Evolutionary conservation across 371 early-diverging fungal species (phyloP).

Genomic region (Dichotomocladium elegans): DNA sequence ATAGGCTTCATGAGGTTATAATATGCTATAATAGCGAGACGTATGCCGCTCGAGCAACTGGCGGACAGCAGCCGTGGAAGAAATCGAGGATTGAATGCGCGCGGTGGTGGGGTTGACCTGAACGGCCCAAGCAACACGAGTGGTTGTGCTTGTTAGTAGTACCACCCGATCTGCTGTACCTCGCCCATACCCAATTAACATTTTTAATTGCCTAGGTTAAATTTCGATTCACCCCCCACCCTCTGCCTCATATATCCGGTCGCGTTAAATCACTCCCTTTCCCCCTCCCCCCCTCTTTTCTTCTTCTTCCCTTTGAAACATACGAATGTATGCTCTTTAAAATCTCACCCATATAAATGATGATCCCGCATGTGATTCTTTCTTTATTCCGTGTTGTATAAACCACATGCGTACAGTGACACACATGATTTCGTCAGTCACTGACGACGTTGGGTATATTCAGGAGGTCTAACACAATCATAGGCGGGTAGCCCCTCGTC

Average conservation of each 20-base stretch:
- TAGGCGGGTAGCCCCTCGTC: not conserved
- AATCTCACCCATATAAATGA: not conserved
- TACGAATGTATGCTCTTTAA: not conserved
- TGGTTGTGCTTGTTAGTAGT: constrained; percentile 55
- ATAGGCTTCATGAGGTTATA: not conserved
- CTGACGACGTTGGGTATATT: not conserved
- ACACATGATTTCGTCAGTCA: not conserved
- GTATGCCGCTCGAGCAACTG: constrained; percentile 45
- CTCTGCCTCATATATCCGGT: not conserved
- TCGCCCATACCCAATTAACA: no score
- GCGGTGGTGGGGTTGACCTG: constrained; percentile 39
- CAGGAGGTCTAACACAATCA: not conserved
- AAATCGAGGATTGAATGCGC: constrained; percentile 28
- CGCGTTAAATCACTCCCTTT: not conserved
- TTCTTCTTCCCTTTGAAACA: not conserved
- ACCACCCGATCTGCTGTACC: no score
- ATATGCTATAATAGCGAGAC: constrained; percentile 20
- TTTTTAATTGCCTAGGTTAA: no score
- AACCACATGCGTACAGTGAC: not conserved
- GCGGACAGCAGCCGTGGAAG: constrained; percentile 40
- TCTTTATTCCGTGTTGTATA: not conserved
- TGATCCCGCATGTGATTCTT: not conserved
- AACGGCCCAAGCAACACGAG: constrained; percentile 30
- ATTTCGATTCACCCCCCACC: no score
- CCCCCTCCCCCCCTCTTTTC: not conserved